Conservation (phyloP, 148 eudicot genomes). For the Chenopodium suecicum region DNA sequence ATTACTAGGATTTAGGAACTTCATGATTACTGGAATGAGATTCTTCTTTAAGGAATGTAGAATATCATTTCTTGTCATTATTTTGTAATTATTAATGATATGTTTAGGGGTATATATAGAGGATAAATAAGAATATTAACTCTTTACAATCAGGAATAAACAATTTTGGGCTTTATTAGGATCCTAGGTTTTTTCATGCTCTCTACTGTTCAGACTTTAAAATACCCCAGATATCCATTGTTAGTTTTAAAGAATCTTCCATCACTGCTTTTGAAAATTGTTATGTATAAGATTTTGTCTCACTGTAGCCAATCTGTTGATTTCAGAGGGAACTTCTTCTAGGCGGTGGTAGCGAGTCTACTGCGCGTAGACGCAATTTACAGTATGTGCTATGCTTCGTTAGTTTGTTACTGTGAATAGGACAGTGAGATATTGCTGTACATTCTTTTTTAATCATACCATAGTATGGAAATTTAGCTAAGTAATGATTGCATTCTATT, state of each 20-base stretch:
- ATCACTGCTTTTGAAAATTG: not conserved
- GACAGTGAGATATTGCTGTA: not conserved
- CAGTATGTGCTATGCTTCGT: conserved; percentile 54
- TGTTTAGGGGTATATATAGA: not conserved
- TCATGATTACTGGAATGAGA: not conserved
- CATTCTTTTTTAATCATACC: not conserved
- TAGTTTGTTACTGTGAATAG: not conserved
- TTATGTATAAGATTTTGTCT: not conserved
- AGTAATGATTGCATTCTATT: not conserved
- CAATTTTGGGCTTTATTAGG: not conserved
- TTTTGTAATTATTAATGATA: not conserved
- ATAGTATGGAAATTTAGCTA: not conserved
- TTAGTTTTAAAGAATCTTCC: not conserved
- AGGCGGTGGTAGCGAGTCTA: conserved; percentile 95
- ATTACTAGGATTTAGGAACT: not conserved
- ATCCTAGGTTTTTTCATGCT: not conserved
- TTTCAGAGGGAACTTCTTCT: conserved; percentile 85
- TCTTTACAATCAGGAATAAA: not conserved
- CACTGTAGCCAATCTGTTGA: conserved; percentile 22
- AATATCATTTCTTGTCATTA: not conserved
- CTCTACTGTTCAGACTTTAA: not conserved
- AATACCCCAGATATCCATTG: not conserved
- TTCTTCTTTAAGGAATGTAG: not conserved
- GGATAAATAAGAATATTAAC: not conserved
- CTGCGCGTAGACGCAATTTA: conserved; percentile 76